A percentile compares a stretch with the other conserved stretches of the same genome.
phyloP scores from a whole-genome alignment of 192 early-diverging fungal species.

The Backusella luteola region DNA sequence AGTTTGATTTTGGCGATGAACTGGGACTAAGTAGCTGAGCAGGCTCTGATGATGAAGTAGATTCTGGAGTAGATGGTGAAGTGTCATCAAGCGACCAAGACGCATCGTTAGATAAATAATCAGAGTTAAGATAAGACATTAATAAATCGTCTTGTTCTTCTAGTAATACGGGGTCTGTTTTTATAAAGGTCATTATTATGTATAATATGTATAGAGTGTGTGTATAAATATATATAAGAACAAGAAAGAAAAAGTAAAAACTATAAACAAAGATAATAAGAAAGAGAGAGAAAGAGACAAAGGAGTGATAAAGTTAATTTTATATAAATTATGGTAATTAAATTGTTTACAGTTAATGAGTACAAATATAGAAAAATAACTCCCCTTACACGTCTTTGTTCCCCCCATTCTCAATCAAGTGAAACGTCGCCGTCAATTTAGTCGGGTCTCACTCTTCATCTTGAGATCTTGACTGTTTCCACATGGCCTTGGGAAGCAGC shows the following conservation, averaged over 20 bases:
- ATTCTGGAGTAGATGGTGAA: slow-evolving; percentile 4
- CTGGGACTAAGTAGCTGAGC: not conserved
- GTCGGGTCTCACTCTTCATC: slow-evolving; percentile 1
- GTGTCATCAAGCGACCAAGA: not conserved
- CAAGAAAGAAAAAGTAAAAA: not conserved
- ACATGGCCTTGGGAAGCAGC: not conserved
- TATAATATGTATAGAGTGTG: not conserved
- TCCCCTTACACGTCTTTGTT: not conserved
- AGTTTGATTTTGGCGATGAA: not conserved
- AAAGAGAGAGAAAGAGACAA: not conserved
- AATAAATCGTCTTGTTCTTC: slow-evolving; percentile 35
- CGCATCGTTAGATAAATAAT: slow-evolving; percentile 14
- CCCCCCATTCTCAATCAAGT: slow-evolving; percentile 1
- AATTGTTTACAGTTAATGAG: not conserved
- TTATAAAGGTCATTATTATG: not conserved
- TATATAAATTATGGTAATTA: not conserved
- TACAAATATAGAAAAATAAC: slow-evolving; percentile 8
- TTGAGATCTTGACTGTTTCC: not conserved
- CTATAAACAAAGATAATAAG: not conserved
- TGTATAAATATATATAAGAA: not conserved
- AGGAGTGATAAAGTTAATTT: not conserved
- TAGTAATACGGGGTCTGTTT: not conserved
- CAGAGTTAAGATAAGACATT: slow-evolving; percentile 31
- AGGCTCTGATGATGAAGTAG: slow-evolving; percentile 2
- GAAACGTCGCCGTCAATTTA: slow-evolving; percentile 6